Percentiles rank a stretch among this genome's conserved stretches.
Conservation (phyloP, 108 stramenopile species). For the Fragilariopsis cylindrus region DNA sequence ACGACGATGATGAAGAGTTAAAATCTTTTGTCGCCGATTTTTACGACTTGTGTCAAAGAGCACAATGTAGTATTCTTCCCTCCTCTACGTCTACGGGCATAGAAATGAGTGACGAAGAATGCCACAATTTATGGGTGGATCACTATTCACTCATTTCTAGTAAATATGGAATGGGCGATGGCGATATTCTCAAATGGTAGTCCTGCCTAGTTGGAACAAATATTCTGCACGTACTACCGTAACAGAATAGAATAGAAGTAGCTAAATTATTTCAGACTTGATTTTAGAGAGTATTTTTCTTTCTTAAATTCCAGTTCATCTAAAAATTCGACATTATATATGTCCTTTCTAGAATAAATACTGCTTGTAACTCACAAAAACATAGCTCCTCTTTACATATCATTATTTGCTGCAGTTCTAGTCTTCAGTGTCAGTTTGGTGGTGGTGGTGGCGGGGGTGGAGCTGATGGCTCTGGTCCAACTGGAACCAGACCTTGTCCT, state of each 20-base stretch:
- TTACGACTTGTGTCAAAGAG: constrained; percentile 35
- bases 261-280: too few species aligned
- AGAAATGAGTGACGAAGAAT: constrained; percentile 54
- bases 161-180: constrained; percentile 43
- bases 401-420: neutral
- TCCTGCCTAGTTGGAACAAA: neutral
- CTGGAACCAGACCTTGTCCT: constrained; percentile 21
- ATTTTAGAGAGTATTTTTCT: too few species aligned
- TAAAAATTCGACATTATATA: too few species aligned
- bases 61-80: constrained; percentile 1
- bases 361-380: too few species aligned
- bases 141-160: constrained; percentile 50
- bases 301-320: too few species aligned
- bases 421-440: neutral
- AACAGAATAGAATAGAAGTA: too few species aligned
- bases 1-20: constrained; percentile 44
- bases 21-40: constrained; percentile 50
- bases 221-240: too few species aligned
- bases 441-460: constrained; percentile 41
- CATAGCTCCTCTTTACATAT: too few species aligned
- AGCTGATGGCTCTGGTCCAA: constrained; percentile 18
- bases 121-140: constrained; percentile 42
- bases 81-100: constrained; percentile 2
- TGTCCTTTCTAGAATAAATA: too few species aligned
- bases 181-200: constrained; percentile 49